Evolutionary conservation across 164 flowering plant genomes (phyloP), one percentile per base, ranked within the genome.

Genomic region (Platanus orientalis): DNA sequence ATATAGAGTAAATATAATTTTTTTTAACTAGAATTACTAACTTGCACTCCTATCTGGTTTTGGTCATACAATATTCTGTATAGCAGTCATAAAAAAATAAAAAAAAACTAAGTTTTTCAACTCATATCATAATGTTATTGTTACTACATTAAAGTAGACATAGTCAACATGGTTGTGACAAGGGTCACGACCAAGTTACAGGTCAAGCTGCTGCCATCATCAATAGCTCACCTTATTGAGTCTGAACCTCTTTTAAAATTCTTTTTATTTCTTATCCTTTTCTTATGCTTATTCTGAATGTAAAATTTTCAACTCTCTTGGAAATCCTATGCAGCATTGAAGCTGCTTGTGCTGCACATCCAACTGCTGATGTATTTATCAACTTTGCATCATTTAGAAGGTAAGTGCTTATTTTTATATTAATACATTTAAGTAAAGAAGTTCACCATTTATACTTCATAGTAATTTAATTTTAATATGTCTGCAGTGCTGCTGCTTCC

Each of bases 301-400:
- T 50, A 52, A 10, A 60, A 49, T 17, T 39, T 39, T 21, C 36
- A 32, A n/a, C 28, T 23, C 24, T 29, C 66, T 63, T 42, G 30
- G 2, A 48, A 54, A 21, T 50, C 23, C 56, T 34, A 58, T 76
- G 75, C 87, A 94, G 99, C 69, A 76, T 88, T 74, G 99, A 94
- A 73, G 96, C 90, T 49, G 92, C 99, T 29, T 85, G 87, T 82
- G 84, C 85, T 30, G 87, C 99, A 53, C 99, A 94, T 73, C 99
- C 97, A 44, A 94, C 96, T 28, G 99, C 99, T 49, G 99, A 94
- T 87, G 96, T 94, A 60, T 94, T 94, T 61, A 94, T 94, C 56
- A 94, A 94, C 78, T 94, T 94, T 66, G 97, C 99, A 73, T 94
- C 97, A 27, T 94, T 76, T 57, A 79, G 97, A 81, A 91, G 97